Percentiles rank a stretch among this genome's conserved stretches.
These are phyloP conservation scores for Amanita polypyramis DNA, from an alignment of 768 basidiomycete species.

Conservation along the genomic window DNA sequence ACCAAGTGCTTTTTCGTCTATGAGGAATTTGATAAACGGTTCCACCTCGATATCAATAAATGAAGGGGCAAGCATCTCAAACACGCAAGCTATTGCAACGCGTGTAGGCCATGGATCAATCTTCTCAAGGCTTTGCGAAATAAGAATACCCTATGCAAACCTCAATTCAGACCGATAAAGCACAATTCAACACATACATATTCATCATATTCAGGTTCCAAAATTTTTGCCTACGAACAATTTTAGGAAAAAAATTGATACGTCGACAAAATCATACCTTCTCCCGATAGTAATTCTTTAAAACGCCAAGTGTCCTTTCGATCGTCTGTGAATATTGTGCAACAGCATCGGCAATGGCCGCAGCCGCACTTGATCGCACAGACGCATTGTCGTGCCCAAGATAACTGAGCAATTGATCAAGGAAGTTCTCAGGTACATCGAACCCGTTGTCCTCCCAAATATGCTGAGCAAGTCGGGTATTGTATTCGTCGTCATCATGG, in stretches of 20 bases:
- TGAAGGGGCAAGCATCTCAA: constrained; percentile 55
- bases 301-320: constrained; percentile 31
- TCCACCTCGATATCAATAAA: constrained; percentile 54
- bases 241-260: neutral
- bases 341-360: constrained; percentile 68
- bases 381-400: constrained; percentile 75
- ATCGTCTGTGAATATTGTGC: constrained; percentile 58
- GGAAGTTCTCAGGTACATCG: constrained; percentile 64
- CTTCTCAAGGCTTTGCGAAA: constrained; percentile 76
- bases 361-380: constrained; percentile 63
- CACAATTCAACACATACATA: constrained; percentile 45
- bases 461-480: constrained; percentile 66
- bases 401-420: constrained; percentile 47
- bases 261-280: constrained; percentile 37
- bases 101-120: constrained; percentile 85
- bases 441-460: constrained; percentile 96
- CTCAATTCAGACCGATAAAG: constrained; percentile 2
- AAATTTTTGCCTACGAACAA: constrained; percentile 56
- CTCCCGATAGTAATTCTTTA: constrained; percentile 73
- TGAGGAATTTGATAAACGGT: constrained; percentile 77
- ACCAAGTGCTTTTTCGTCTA: constrained; percentile 79
- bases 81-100: constrained; percentile 58
- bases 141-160: constrained; percentile 74
- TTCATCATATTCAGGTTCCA: constrained; percentile 88
- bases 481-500: constrained; percentile 84